phyloP scores from a whole-genome alignment of 148 eudicot genomes.

The Hydrangea macrophylla region DNA sequence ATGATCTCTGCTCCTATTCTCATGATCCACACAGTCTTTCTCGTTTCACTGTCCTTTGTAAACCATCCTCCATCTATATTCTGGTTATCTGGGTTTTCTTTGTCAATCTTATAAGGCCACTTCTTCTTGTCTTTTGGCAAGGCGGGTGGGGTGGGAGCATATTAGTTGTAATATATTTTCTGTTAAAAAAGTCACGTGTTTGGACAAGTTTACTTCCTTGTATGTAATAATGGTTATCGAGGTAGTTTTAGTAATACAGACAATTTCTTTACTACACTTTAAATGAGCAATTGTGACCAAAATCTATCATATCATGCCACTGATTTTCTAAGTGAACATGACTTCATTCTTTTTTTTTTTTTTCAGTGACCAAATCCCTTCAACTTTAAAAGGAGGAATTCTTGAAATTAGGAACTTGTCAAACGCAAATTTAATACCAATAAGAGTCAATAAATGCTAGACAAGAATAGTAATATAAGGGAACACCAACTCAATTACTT shows the following conservation, averaged over 20 bases:
- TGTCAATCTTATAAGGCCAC: not conserved
- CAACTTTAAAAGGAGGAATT: not conserved
- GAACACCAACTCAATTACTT: not conserved
- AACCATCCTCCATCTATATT: not conserved
- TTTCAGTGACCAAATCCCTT: not conserved
- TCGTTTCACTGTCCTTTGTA: not conserved
- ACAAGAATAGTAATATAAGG: not conserved
- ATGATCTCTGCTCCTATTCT: conserved; percentile 8
- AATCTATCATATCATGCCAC: not conserved
- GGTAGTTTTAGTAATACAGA: too few relatives aligned
- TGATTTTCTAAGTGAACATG: not conserved
- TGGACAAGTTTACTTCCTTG: too few relatives aligned
- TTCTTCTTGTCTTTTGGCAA: too few relatives aligned
- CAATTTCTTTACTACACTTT: not conserved
- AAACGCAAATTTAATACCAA: not conserved
- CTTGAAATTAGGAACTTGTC: not conserved
- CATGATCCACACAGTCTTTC: not conserved
- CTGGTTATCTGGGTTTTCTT: not conserved
- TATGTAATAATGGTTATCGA: too few relatives aligned
- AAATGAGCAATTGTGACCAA: not conserved
- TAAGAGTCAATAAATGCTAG: not conserved
- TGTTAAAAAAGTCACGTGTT: too few relatives aligned
- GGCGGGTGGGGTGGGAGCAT: not conserved
- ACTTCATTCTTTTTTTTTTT: not conserved
- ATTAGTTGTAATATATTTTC: not conserved